A percentile compares a stretch with the other conserved stretches of the same genome.
Conservation (phyloP, 306 rosid species). For the Erythrophleum fordii region DNA sequence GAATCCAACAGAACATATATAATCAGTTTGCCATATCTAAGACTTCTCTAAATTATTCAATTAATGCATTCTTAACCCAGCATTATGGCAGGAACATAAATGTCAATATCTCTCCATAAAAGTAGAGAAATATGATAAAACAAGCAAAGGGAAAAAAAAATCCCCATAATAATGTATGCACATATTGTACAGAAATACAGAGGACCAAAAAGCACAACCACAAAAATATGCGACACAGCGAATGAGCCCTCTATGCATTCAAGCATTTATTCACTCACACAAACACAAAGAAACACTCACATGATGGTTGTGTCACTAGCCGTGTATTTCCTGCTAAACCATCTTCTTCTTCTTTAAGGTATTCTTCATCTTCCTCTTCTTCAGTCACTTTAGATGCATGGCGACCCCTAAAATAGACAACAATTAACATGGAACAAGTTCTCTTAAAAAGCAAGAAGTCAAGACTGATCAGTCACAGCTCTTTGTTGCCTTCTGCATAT, state of each 20-base stretch:
- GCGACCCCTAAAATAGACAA: slow-evolving; percentile 73
- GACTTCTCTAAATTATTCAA: slow-evolving; percentile 12
- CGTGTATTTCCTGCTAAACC: slow-evolving; percentile 74
- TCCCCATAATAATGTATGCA: background rate
- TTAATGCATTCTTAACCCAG: slow-evolving; percentile 33
- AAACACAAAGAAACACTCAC: slow-evolving; percentile 48
- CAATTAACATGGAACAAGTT: slow-evolving; percentile 30
- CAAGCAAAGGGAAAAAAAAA: background rate
- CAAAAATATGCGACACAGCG: background rate
- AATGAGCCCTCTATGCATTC: background rate
- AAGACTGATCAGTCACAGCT: slow-evolving; percentile 16
- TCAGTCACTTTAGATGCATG: slow-evolving; percentile 99
- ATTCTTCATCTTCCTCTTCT: slow-evolving; percentile 98
- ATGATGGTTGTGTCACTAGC: slow-evolving; percentile 85
- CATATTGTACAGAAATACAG: background rate
- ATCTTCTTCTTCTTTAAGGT: slow-evolving; percentile 96
- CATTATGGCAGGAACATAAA: slow-evolving; percentile 3
- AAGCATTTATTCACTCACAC: background rate
- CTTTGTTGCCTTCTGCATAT: slow-evolving; percentile 1
- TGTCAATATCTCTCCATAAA: background rate
- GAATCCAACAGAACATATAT: background rate
- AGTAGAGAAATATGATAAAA: background rate
- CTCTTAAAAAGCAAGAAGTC: slow-evolving; percentile 1
- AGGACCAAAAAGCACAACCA: slow-evolving; percentile 5
- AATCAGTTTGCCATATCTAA: background rate